Conservation (phyloP, 441 rosid species). For the Adansonia grandidieri region DNA sequence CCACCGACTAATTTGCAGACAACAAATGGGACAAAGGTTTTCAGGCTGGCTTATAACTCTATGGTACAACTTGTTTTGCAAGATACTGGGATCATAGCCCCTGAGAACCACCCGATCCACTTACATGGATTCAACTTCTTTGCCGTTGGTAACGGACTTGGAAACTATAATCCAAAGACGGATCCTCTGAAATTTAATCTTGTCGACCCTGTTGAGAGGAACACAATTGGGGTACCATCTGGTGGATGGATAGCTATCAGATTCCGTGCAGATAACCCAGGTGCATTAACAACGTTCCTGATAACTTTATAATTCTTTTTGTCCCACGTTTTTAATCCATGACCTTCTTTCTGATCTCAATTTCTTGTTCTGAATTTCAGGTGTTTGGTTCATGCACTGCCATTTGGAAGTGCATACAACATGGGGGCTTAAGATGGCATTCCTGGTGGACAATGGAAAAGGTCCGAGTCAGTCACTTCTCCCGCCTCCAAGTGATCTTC, state of each 20-base stretch:
- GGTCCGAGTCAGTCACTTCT: conserved; percentile 79
- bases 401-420: conserved; percentile 88
- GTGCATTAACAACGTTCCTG: conserved; percentile 33
- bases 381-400: conserved; percentile 75
- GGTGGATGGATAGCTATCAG: conserved; percentile 94
- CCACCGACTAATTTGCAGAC: conserved; percentile 61
- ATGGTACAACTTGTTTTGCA: conserved; percentile 85
- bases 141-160: conserved; percentile 70
- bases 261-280: conserved; percentile 93
- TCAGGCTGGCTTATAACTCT: conserved; percentile 62
- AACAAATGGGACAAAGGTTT: conserved; percentile 62
- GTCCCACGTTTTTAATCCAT: neutral
- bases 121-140: conserved; percentile 88
- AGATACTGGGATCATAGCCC: conserved; percentile 74
- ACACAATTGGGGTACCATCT: conserved; percentile 84
- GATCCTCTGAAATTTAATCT: conserved; percentile 76
- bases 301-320: neutral
- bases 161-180: conserved; percentile 63
- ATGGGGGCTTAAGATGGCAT: conserved; percentile 97
- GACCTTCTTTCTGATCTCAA: neutral
- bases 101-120: conserved; percentile 85
- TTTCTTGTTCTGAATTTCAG: conserved; percentile 31
- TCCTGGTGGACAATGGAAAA: conserved; percentile 85
- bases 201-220: conserved; percentile 89
- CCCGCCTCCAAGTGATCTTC: conserved; percentile 90